phyloP scores from a whole-genome alignment of 2,329 filamentous ascomycete genomes.

The Beauveria medogensis region DNA sequence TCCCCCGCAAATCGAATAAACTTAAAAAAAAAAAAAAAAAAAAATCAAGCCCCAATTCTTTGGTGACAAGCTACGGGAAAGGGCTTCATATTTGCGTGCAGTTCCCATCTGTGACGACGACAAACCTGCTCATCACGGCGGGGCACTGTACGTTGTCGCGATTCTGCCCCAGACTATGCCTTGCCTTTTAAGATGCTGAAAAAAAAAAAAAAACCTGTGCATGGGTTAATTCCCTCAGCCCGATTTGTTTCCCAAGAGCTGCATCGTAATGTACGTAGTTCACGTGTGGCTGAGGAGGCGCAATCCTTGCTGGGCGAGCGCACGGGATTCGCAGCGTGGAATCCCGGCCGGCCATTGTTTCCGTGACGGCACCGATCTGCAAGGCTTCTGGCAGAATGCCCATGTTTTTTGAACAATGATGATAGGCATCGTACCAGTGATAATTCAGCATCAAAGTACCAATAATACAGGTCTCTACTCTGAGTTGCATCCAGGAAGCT shows the following conservation, averaged over 20 bases:
- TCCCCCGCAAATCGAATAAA: background rate
- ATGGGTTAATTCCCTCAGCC: background rate
- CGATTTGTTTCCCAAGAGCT: background rate
- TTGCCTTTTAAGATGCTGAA: background rate
- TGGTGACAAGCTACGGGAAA: background rate
- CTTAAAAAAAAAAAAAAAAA: too few species aligned
- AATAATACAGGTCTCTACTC: too few species aligned
- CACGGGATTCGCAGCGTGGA: background rate
- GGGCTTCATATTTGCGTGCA: background rate
- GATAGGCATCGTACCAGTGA: background rate
- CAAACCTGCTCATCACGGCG: background rate
- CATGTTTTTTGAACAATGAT: background rate
- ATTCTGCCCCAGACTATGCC: conserved; percentile 5
- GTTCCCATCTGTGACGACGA: background rate
- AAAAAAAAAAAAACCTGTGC: background rate
- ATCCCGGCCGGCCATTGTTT: background rate
- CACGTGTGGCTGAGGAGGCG: background rate
- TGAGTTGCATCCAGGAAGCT: background rate
- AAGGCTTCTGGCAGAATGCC: background rate
- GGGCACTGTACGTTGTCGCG: background rate
- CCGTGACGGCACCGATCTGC: background rate
- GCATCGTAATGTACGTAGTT: background rate
- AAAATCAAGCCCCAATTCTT: too few species aligned
- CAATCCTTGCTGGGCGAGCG: background rate
- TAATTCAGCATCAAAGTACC: background rate